Evolutionary conservation across 2,329 filamentous ascomycete genomes (phyloP).

Genomic region (Fusarium tricinctum): DNA sequence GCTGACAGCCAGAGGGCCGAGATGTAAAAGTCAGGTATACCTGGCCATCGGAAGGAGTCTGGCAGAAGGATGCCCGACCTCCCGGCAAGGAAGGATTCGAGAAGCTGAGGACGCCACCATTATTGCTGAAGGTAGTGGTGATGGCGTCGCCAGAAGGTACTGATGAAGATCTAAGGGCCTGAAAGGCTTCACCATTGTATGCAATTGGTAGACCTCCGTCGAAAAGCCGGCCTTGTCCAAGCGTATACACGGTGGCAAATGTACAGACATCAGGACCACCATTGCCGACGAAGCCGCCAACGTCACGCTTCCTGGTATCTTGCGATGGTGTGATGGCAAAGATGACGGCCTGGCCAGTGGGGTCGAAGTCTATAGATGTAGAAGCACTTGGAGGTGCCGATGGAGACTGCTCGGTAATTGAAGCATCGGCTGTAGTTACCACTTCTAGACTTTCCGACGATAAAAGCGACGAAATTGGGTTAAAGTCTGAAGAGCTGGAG

Average conservation of each 20-base stretch:
- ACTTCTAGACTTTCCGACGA: neutral
- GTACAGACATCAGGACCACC: neutral
- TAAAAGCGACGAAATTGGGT: neutral
- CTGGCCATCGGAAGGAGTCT: neutral
- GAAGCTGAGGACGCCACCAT: neutral
- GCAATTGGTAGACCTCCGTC: neutral
- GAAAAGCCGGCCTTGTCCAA: neutral
- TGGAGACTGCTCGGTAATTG: neutral
- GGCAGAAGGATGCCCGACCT: slow-evolving; percentile 8
- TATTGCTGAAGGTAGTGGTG: neutral
- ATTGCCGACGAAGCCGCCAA: slow-evolving; percentile 4
- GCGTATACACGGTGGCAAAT: slow-evolving; percentile 2
- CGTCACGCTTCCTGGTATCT: slow-evolving; percentile 1
- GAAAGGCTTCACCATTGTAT: neutral
- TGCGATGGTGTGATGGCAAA: neutral
- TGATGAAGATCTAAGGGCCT: neutral
- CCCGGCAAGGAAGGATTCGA: neutral
- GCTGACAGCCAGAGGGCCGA: neutral
- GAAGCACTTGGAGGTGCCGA: neutral
- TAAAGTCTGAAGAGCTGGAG: neutral
- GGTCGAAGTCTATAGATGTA: neutral
- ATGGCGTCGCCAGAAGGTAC: neutral
- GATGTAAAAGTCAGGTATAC: slow-evolving; percentile 10
- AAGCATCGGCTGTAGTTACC: neutral
- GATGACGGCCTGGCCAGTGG: neutral